A percentile compares a stretch with the other conserved stretches of the same genome.
Evolutionary conservation across 1,284 basidiomycete genomes (phyloP).

Genomic region (Ceratobasidium sp.): DNA sequence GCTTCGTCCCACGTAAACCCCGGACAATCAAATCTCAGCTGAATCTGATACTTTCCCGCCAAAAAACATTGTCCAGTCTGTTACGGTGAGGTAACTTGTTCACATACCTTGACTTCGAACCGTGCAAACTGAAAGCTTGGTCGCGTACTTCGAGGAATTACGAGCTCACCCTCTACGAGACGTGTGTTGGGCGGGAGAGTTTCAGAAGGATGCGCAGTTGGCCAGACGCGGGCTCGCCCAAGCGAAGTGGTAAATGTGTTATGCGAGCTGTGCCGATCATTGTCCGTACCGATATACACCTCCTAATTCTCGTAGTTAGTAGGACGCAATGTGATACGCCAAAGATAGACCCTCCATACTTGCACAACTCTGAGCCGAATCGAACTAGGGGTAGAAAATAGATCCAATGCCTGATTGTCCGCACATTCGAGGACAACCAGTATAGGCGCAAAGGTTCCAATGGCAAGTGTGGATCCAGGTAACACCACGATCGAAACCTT

Average conservation of each 20-base stretch:
- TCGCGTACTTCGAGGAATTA: slow-evolving; percentile 12
- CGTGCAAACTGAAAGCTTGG: slow-evolving; percentile 25
- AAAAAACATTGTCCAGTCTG: background rate
- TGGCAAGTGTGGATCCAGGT: background rate
- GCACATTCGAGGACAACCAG: slow-evolving; percentile 2
- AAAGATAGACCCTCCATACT: background rate
- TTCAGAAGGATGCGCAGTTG: background rate
- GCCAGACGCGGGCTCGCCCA: slow-evolving; percentile 20
- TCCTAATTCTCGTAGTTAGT: background rate
- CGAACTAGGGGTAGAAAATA: slow-evolving; percentile 16
- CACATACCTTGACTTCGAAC: slow-evolving; percentile 16
- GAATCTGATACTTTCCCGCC: slow-evolving; percentile 5
- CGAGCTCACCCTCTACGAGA: slow-evolving; percentile 4
- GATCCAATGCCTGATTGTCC: background rate
- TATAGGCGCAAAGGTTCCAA: slow-evolving; percentile 2
- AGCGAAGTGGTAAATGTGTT: slow-evolving; percentile 7
- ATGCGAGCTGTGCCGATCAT: slow-evolving; percentile 11
- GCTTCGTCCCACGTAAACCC: slow-evolving; percentile 13
- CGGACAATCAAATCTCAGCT: slow-evolving; percentile 8
- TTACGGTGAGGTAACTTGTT: background rate
- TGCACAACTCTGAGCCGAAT: slow-evolving; percentile 11
- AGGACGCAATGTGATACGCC: background rate
- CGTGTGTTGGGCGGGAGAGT: slow-evolving; percentile 16
- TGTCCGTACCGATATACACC: slow-evolving; percentile 17
- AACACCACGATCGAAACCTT: background rate